These are phyloP conservation scores for Clonostachys byssicola DNA, from an alignment of 2,329 filamentous ascomycete genomes.

Conservation along the genomic window DNA sequence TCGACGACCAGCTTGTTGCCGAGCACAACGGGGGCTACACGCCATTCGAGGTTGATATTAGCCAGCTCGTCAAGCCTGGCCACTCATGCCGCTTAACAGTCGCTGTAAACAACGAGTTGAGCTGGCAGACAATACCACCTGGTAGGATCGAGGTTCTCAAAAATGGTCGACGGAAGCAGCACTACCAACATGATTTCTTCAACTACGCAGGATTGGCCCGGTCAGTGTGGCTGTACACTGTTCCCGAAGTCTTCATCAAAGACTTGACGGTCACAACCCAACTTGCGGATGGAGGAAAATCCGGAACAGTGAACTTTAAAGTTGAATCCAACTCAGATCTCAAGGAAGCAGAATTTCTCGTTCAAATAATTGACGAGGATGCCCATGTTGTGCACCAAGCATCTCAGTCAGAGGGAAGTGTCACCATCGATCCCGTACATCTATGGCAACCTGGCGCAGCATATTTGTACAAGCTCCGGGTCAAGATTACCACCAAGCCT, in stretches of 20 bases:
- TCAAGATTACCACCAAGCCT: not conserved
- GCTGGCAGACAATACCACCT: constrained; percentile 19
- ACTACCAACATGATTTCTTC: constrained; percentile 21
- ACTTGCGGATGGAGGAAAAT: constrained; percentile 2
- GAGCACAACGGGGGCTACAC: constrained; percentile 48
- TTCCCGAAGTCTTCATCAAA: constrained; percentile 10
- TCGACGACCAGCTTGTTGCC: constrained; percentile 39
- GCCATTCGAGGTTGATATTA: constrained; percentile 43
- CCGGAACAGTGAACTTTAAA: constrained; percentile 5
- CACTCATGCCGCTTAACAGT: constrained; percentile 18
- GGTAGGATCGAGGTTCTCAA: constrained; percentile 1
- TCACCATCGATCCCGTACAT: not conserved
- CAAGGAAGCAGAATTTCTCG: too few relatives aligned
- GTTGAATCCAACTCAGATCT: constrained; percentile 4
- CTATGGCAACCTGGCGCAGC: constrained; percentile 18
- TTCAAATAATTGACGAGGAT: too few relatives aligned
- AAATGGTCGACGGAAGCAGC: constrained; percentile 6
- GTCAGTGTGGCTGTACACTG: constrained; percentile 16
- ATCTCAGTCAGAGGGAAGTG: too few relatives aligned
- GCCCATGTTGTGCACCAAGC: too few relatives aligned
- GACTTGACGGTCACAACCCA: constrained; percentile 12
- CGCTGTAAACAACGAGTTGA: constrained; percentile 20
- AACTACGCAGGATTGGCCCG: constrained; percentile 20
- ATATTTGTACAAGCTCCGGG: constrained; percentile 16
- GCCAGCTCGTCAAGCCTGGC: constrained; percentile 22